Base-by-base conservation (phyloP, 1,139 yeast species). In the Petasospora rhodanensis region DNA sequence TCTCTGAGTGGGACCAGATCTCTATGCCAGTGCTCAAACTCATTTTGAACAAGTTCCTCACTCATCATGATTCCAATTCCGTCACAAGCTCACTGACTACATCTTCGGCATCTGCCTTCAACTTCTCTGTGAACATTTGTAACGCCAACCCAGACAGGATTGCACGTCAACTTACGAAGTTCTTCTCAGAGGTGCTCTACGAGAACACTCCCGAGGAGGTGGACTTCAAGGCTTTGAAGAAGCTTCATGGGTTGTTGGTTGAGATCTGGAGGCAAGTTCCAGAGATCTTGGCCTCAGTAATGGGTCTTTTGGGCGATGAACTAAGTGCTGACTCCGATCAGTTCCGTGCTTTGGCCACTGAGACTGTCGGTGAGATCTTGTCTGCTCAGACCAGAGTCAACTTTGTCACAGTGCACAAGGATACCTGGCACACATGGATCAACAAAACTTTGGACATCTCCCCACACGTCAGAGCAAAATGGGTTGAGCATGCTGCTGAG, bases 301-400 rank as follows among this genome's bases (percentile, higher is more conserved):
- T 85, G 67, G 93, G 95, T 0, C 72, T 85, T 38, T 64, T 87
- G 6, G 87, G 84, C 45, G 91, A 84, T 49, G 95, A 86, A 44
- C 61, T 89, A 32, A 77, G 73, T 42, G 81, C 91, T 0, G 91
- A 82, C 29, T 76, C 80, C 44, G 75, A 73, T 17, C 58, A 66
- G 14, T 66, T 83, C 18, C 69, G 96, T 42, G 56, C 66, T 1
- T 56, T 82, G 37, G 89, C 95, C 0, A 83, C 95, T 0, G 73
- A 72, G 31, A 74, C 93, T 0, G 69, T 89, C 6, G 93, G 94
- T 0, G 61, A 67, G 28, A 76, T 89, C 58, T 57, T 86, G 2
- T 70, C 78, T 0, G 56, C 66, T 9, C 59, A 60, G 16, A 56
- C 77, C 3, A 67, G 70, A 18, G 59, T 76, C 8, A 78, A 77